Base-by-base conservation (phyloP, 169 alveolate species). In the Sarcocystis neurona region DNA sequence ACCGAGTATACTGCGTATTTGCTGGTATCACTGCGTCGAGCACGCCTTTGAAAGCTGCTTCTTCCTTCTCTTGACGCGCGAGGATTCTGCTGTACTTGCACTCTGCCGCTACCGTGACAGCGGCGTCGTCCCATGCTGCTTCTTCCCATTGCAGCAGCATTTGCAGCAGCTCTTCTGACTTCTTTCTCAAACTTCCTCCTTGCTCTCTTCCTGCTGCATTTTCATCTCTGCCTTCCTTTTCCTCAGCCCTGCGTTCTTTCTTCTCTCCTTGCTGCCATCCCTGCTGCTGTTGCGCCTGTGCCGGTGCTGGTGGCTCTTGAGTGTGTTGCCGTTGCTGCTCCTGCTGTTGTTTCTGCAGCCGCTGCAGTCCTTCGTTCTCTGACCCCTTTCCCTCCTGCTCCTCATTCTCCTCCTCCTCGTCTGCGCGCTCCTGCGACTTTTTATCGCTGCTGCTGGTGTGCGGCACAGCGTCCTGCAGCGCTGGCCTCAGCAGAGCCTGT, bases 331-430 rank as follows among this genome's bases (percentile, higher is more conserved):
- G 43, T 75, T 60, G 84, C 70, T 68, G 88, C 88, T 80, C 78
- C 78, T 80, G 88, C 1, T 56, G 72, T 32, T 84, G 84, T 66
- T 80, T 72, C 56, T 84, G 89, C 50, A 47, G 82, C 60, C 66
- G 89, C 89, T 84, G 82, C 34, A 84, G 82, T n/a, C 66, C 79
- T 48, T 84, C 72, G 50, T 56, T 68, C 79, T 48, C 68, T 27
- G 50, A 50, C 50, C 44, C 72, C 43, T 86, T 68, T 53, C 37
- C 86, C 39, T 86, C 86, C 66, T 72, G 84, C 77, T 50, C 77
- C 66, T 70, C 77, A 47, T 70, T 60, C 47, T 39, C 66, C 18
- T 80, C 90, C 66, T 63, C 90, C n/a, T n/a, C 46, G 43, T 70
- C n/a, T 6, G 34, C 8, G 5, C n/a, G 50, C 27, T 53, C 66